These are phyloP conservation scores for Colletotrichum eleusines DNA, from an alignment of 2,329 filamentous ascomycete species.

Conservation along the genomic window DNA sequence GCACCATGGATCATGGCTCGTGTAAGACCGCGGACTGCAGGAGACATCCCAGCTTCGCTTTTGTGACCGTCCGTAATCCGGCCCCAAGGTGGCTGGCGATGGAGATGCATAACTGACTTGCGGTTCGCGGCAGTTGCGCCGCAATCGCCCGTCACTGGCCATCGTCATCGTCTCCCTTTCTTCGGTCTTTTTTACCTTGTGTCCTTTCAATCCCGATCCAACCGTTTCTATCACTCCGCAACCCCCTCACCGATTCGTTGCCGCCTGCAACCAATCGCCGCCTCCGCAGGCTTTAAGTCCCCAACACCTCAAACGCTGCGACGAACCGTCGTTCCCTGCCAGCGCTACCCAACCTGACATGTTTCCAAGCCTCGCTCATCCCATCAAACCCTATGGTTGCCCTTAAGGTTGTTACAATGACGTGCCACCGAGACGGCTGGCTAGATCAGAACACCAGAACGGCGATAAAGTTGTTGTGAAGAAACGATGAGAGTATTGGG, in stretches of 20 bases:
- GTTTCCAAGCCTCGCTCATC: background rate
- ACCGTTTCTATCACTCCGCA: conserved; percentile 3
- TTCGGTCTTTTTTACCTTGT: conserved; percentile 11
- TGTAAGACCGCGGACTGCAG: conserved; percentile 22
- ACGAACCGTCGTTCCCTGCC: conserved; percentile 12
- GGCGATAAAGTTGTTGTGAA: conserved; percentile 22
- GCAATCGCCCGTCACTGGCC: conserved; percentile 3
- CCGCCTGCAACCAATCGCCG: conserved; percentile 2
- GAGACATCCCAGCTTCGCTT: conserved; percentile 24
- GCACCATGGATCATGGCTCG: conserved; percentile 36
- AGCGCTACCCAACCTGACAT: background rate
- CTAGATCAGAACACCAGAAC: conserved; percentile 11
- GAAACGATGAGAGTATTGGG: conserved; percentile 17
- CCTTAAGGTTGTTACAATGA: conserved; percentile 12
- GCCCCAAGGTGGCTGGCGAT: conserved; percentile 22
- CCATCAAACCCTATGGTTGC: conserved; percentile 11
- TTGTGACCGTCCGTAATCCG: conserved; percentile 26
- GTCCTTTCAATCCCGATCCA: background rate
- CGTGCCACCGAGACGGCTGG: conserved; percentile 21
- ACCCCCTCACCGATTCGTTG: conserved; percentile 4
- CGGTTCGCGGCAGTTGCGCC: conserved; percentile 7
- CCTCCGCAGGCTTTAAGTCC: background rate
- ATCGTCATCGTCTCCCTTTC: background rate
- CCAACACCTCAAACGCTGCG: conserved; percentile 19
- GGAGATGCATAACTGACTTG: conserved; percentile 32